Conservation (phyloP, 2,329 filamentous ascomycete species). For the Colletotrichum agaves region DNA sequence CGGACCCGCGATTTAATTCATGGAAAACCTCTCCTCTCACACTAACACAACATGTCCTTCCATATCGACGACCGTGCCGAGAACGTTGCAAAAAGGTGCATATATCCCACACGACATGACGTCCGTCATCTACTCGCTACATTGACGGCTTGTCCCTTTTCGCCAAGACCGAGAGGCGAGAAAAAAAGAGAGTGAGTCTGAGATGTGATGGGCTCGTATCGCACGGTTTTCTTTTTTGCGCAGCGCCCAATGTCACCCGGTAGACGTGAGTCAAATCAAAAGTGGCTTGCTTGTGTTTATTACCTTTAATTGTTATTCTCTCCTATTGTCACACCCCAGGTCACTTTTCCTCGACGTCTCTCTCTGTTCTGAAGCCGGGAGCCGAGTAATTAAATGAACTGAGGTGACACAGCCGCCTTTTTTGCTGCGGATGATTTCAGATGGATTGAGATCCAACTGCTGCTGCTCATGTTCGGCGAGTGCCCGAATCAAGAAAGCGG, state of each 20-base stretch:
- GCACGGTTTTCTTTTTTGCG: too few species aligned
- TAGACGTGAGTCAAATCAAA: neutral
- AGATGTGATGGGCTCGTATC: neutral
- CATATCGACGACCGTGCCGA: too few species aligned
- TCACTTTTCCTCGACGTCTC: neutral
- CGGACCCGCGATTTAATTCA: conserved; percentile 12
- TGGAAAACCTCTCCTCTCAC: conserved; percentile 27
- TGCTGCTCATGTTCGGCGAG: conserved; percentile 6
- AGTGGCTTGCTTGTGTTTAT: neutral
- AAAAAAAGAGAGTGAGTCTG: too few species aligned
- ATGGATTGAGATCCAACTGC: neutral
- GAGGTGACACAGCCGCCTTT: conserved; percentile 15
- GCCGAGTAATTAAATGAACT: conserved; percentile 1
- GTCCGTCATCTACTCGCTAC: conserved; percentile 21
- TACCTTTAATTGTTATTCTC: too few species aligned
- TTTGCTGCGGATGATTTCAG: neutral
- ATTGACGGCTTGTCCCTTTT: conserved; percentile 27
- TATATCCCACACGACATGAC: neutral
- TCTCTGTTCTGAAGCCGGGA: neutral
- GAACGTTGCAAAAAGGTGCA: neutral
- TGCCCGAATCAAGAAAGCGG: conserved; percentile 25
- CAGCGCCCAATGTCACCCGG: neutral
- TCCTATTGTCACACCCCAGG: neutral
- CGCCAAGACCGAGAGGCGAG: conserved; percentile 19
- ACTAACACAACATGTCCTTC: neutral